These are phyloP conservation scores for Lentinula sp. DNA, from an alignment of 768 basidiomycete species.

Conservation along the genomic window DNA sequence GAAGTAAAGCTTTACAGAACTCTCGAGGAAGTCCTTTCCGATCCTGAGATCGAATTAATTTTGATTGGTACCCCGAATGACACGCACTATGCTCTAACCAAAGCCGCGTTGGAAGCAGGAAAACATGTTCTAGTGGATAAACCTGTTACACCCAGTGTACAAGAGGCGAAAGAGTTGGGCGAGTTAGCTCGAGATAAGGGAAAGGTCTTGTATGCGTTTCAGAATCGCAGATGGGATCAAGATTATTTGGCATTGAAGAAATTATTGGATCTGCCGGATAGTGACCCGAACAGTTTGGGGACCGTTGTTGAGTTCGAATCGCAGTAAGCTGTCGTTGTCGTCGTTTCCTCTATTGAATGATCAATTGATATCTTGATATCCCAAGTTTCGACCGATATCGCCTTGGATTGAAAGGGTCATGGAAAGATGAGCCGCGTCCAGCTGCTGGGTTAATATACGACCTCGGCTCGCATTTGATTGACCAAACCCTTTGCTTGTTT, in stretches of 20 bases:
- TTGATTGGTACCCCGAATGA: slow-evolving; percentile 69
- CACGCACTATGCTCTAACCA: slow-evolving; percentile 67
- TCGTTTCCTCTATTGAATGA: neutral
- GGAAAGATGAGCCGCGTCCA: slow-evolving; percentile 70
- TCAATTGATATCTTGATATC: neutral
- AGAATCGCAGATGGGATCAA: slow-evolving; percentile 75
- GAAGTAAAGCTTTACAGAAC: slow-evolving; percentile 48
- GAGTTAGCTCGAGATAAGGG: slow-evolving; percentile 52
- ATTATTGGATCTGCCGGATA: slow-evolving; percentile 48
- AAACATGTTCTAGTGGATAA: slow-evolving; percentile 83
- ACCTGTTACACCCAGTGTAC: slow-evolving; percentile 58
- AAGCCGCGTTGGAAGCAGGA: slow-evolving; percentile 58
- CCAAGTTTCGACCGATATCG: slow-evolving; percentile 73
- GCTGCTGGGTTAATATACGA: slow-evolving; percentile 70
- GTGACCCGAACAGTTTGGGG: slow-evolving; percentile 51
- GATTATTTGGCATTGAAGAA: slow-evolving; percentile 65
- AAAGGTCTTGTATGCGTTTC: slow-evolving; percentile 64
- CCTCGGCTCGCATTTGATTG: slow-evolving; percentile 75
- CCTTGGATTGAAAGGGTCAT: slow-evolving; percentile 56
- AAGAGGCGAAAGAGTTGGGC: slow-evolving; percentile 56
- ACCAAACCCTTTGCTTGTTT: slow-evolving; percentile 71
- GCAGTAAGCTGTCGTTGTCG: slow-evolving; percentile 37
- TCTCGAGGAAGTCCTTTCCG: slow-evolving; percentile 54
- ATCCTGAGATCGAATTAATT: slow-evolving; percentile 61
- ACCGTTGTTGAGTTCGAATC: slow-evolving; percentile 69